These are phyloP conservation scores for Aspergillus ellipticus DNA, from an alignment of 495 filamentous ascomycete species.

Conservation along the genomic window DNA sequence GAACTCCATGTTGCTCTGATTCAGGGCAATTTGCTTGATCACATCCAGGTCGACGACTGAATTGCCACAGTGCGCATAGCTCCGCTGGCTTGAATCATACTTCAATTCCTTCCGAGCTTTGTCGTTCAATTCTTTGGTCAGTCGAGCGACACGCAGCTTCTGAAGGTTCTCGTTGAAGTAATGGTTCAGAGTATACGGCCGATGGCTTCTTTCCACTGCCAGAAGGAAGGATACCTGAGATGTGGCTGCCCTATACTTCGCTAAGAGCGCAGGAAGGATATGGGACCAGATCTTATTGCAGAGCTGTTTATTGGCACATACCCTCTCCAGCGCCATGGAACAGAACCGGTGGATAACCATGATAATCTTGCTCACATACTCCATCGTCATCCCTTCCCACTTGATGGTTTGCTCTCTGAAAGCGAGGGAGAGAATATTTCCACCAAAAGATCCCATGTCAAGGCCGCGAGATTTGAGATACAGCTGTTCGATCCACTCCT, in stretches of 20 bases:
- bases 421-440: slow-evolving; percentile 36
- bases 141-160: slow-evolving; percentile 21
- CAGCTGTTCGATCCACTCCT: slow-evolving; percentile 26
- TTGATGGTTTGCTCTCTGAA: slow-evolving; percentile 55
- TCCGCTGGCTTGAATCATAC: not conserved
- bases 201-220: slow-evolving; percentile 42
- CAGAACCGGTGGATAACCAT: slow-evolving; percentile 47
- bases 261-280: slow-evolving; percentile 40
- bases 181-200: slow-evolving; percentile 49
- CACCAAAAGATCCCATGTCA: slow-evolving; percentile 38
- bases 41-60: slow-evolving; percentile 21
- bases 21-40: slow-evolving; percentile 2
- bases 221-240: slow-evolving; percentile 46
- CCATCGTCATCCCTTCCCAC: slow-evolving; percentile 45
- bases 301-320: slow-evolving; percentile 39
- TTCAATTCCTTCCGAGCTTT: not conserved
- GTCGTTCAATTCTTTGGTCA: not conserved
- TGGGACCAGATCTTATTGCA: slow-evolving; percentile 32
- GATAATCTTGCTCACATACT: slow-evolving; percentile 47
- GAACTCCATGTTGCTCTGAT: slow-evolving; percentile 46
- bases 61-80: not conserved
- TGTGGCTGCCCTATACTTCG: slow-evolving; percentile 42
- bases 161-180: slow-evolving; percentile 51
- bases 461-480: slow-evolving; percentile 33
- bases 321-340: slow-evolving; percentile 22